Percentiles rank a stretch among this genome's conserved stretches.
These are phyloP conservation scores for Aspergillus sclerotiicarbonarius DNA, from an alignment of 495 filamentous ascomycete genomes.

Conservation along the genomic window DNA sequence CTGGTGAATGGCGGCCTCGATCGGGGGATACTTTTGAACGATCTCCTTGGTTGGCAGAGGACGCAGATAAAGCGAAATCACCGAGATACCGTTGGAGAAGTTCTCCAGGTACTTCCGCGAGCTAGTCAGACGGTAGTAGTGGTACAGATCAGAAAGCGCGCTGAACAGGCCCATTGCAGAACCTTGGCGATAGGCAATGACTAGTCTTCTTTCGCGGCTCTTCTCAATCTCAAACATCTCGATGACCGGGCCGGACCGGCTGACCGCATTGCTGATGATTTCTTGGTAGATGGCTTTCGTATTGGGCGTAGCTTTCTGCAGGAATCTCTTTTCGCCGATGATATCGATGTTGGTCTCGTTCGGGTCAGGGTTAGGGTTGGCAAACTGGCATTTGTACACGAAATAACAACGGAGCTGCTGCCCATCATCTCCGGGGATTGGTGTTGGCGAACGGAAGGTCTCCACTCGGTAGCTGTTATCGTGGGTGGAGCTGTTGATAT, in stretches of 20 bases:
- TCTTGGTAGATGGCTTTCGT: constrained; percentile 93
- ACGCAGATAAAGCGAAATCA: constrained; percentile 90
- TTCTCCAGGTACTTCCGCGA: constrained; percentile 98
- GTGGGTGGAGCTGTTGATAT: constrained; percentile 69
- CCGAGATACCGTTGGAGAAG: constrained; percentile 96
- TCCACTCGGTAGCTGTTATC: constrained; percentile 83
- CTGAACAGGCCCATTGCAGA: constrained; percentile 94
- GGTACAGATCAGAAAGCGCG: constrained; percentile 91
- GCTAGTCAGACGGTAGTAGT: constrained; percentile 96
- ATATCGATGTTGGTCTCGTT: constrained; percentile 87
- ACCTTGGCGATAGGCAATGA: constrained; percentile 89
- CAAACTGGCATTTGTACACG: constrained; percentile 93
- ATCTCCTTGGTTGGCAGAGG: constrained; percentile 56
- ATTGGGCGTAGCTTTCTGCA: constrained; percentile 93
- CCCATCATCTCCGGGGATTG: constrained; percentile 69
- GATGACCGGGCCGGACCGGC: constrained; percentile 86
- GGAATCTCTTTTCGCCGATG: constrained; percentile 89
- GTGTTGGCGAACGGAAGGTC: constrained; percentile 81
- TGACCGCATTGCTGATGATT: constrained; percentile 81
- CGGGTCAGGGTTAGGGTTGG: constrained; percentile 63
- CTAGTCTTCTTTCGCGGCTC: constrained; percentile 84
- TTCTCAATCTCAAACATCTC: constrained; percentile 96
- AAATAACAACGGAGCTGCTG: constrained; percentile 95
- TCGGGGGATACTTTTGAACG: constrained; percentile 63
- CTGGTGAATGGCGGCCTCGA: constrained; percentile 94